A percentile compares a stretch with the other conserved stretches of the same genome.
Conservation (phyloP, 2,329 filamentous ascomycete species). For the Fulvia fulva region DNA sequence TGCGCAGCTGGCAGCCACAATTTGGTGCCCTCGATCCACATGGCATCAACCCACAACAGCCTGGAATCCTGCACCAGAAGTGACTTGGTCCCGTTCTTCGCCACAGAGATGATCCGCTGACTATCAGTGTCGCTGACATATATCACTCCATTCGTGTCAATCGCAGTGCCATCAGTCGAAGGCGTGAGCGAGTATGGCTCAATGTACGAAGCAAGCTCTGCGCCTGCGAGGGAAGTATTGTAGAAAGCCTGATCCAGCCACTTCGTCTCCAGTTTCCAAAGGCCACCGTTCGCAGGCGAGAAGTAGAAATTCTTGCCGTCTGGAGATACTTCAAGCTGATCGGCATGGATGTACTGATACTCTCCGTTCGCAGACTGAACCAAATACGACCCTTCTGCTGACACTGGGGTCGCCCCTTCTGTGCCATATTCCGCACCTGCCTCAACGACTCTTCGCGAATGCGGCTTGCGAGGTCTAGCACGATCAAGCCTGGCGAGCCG, state of each 20-base stretch:
- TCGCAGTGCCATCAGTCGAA: slow-evolving; percentile 37
- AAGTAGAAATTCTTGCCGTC: slow-evolving; percentile 38
- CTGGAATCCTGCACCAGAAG: slow-evolving; percentile 28
- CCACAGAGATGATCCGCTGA: slow-evolving; percentile 27
- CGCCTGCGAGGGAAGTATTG: slow-evolving; percentile 30
- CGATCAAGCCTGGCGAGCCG: slow-evolving; percentile 14
- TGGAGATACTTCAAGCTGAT: slow-evolving; percentile 40
- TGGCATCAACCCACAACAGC: slow-evolving; percentile 32
- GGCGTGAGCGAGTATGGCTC: slow-evolving; percentile 35
- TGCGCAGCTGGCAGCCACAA: slow-evolving; percentile 33
- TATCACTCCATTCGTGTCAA: slow-evolving; percentile 38
- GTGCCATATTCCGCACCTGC: slow-evolving; percentile 26
- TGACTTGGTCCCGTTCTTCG: slow-evolving; percentile 28
- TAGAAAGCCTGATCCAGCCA: slow-evolving; percentile 34
- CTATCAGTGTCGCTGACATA: slow-evolving; percentile 37
- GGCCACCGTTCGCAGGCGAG: slow-evolving; percentile 35
- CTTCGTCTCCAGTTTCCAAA: slow-evolving; percentile 35
- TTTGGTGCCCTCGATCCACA: slow-evolving; percentile 29
- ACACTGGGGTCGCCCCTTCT: slow-evolving; percentile 24
- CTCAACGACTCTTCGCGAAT: slow-evolving; percentile 28
- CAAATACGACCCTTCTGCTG: slow-evolving; percentile 30
- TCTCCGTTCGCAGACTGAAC: slow-evolving; percentile 20
- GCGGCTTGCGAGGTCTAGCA: slow-evolving; percentile 16
- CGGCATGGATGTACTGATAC: slow-evolving; percentile 30
- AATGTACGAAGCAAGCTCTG: slow-evolving; percentile 24